Evolutionary conservation across 306 rosid species (phyloP), one percentile per base, ranked within the genome.

Genomic region (Glycyrrhiza uralensis): DNA sequence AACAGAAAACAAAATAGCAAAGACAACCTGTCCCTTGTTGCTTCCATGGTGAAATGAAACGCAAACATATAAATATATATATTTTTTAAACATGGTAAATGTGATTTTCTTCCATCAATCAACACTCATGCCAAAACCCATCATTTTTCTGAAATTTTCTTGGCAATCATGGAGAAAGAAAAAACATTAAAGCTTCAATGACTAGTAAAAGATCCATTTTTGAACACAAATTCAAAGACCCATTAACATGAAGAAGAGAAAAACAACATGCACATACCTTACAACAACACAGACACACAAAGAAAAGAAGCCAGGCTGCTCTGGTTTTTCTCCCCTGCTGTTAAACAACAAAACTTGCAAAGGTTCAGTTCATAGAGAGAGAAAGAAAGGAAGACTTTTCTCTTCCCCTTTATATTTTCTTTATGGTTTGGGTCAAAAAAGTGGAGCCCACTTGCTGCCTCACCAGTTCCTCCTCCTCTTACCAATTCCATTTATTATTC

Each of bases 351-450:
- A 45, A 39, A 72, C 81, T 76, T 71, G 65, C 58, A 69, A 69
- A 56, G 71, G 75, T 60, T 64, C 65, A 22, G 75, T 60, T 64
- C 65, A 22, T 20, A 29, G 54, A 66, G 15, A 60, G 72, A 60
- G 62, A 52, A 2, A 18, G 23, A 69, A 38, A 19, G 22, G 72
- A 2, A 64, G 89, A 77, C 86, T 87, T 84, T 76, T 81, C 80
- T 15, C 72, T 28, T 32, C 47, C 19, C 24, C 24, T 13, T 15
- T 45, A 4, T 32, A 4, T 22, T 65, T 79, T 44, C 30, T 63
- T 63, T 50, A 45, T 55, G 72, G 81, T 71, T 84, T 65, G 50
- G 78, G 92, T 82, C 79, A 89, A 89, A 81, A 88, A 78, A 76
- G 74, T 55, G 82, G 89, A 71, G 69, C 85, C 87, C 80, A 85